Conservation (phyloP, 805 yeast species). For the Millerago galiae region DNA sequence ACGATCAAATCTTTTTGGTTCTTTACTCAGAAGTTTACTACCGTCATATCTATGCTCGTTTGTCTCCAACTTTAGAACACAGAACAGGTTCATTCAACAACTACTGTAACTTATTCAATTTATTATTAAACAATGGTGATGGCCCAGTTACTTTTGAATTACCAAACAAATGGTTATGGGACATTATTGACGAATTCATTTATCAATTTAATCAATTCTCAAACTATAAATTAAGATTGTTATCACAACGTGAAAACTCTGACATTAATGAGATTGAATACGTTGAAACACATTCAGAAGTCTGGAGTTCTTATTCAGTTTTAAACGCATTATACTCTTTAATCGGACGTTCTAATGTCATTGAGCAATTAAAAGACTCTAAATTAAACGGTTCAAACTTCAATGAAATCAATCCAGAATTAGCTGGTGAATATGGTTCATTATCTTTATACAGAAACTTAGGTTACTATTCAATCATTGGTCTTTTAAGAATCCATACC, state of each 20-base stretch:
- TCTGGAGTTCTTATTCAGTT: slow-evolving; percentile 42
- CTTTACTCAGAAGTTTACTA: slow-evolving; percentile 44
- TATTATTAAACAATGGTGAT: slow-evolving; percentile 35
- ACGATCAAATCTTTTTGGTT: slow-evolving; percentile 39
- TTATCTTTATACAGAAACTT: slow-evolving; percentile 37
- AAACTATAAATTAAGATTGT: slow-evolving; percentile 32
- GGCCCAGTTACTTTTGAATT: slow-evolving; percentile 40
- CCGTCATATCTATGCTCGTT: slow-evolving; percentile 41
- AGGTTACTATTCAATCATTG: slow-evolving; percentile 44
- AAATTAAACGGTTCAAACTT: slow-evolving; percentile 11
- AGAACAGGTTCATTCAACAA: slow-evolving; percentile 42
- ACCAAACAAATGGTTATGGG: slow-evolving; percentile 47
- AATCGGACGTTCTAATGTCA: slow-evolving; percentile 33
- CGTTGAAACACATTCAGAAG: slow-evolving; percentile 33
- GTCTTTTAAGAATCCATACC: slow-evolving; percentile 43
- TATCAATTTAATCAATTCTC: slow-evolving; percentile 43
- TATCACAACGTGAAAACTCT: slow-evolving; percentile 21
- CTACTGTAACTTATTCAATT: slow-evolving; percentile 41
- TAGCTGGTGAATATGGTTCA: slow-evolving; percentile 40
- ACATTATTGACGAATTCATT: slow-evolving; percentile 45
- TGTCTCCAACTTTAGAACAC: slow-evolving; percentile 37
- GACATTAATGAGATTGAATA: slow-evolving; percentile 30
- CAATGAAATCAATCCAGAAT: slow-evolving; percentile 15
- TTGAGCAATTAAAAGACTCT: slow-evolving; percentile 33
- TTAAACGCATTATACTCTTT: slow-evolving; percentile 43